A percentile compares a stretch with the other conserved stretches of the same genome.
phyloP scores from a whole-genome alignment of 2,329 filamentous ascomycete genomes.

The Fusarium sp. region DNA sequence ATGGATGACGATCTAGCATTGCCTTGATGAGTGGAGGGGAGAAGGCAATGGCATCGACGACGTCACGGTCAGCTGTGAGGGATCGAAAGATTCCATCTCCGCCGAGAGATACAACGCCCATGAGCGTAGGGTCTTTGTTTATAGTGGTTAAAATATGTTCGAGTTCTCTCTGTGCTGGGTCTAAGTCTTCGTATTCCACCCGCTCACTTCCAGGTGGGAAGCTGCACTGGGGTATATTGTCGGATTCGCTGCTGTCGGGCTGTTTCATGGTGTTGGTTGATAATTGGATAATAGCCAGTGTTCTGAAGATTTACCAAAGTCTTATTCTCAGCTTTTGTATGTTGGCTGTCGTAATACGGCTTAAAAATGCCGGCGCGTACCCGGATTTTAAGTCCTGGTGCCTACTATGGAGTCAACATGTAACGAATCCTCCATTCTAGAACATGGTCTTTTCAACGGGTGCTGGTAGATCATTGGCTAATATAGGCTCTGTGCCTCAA shows the following conservation, averaged over 20 bases:
- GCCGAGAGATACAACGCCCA: constrained; percentile 20
- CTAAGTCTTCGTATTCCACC: constrained; percentile 6
- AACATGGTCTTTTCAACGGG: constrained; percentile 6
- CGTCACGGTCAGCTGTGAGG: constrained; percentile 28
- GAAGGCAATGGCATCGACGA: constrained; percentile 31
- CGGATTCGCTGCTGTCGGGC: not conserved
- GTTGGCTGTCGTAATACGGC: not conserved
- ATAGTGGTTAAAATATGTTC: not conserved
- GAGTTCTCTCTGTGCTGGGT: not conserved
- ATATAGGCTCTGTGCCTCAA: not conserved
- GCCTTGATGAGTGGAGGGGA: constrained; percentile 30
- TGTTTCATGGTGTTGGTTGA: not conserved
- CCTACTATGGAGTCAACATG: not conserved
- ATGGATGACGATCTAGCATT: constrained; percentile 27
- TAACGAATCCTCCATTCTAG: constrained; percentile 11
- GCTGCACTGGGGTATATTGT: not conserved
- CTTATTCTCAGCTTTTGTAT: not conserved
- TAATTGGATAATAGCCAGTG: fast-evolving
- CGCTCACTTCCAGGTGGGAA: not conserved
- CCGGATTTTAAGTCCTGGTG: not conserved
- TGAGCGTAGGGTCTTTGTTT: not conserved
- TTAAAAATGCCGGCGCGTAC: no score
- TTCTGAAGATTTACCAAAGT: not conserved
- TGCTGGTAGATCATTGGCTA: not conserved
- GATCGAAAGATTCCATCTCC: constrained; percentile 39